phyloP scores from a whole-genome alignment of 148 eudicot genomes.

The Euryodendron excelsum region DNA sequence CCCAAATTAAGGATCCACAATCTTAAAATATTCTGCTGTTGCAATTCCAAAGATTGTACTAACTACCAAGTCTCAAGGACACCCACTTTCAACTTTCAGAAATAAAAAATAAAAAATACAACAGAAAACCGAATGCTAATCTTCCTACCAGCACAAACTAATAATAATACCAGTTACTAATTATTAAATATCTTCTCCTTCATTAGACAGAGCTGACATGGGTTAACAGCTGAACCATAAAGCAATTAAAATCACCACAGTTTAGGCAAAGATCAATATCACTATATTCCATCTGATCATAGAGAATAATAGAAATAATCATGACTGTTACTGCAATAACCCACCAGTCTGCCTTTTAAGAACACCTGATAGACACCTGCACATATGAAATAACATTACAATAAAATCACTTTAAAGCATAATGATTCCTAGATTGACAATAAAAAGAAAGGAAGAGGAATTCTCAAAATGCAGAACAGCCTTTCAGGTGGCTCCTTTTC shows the following conservation, averaged over 20 bases:
- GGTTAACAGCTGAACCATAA: conserved; percentile 16
- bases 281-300: conserved; percentile 4
- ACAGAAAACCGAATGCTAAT: conserved; percentile 6
- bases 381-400: background rate
- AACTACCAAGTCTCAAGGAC: background rate
- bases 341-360: conserved; percentile 16
- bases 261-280: conserved; percentile 17
- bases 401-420: conserved; percentile 10
- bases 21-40: background rate
- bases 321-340: conserved; percentile 9
- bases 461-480: conserved; percentile 19
- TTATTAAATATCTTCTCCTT: too few species aligned
- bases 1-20: background rate
- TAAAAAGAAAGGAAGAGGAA: conserved; percentile 5
- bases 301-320: conserved; percentile 12
- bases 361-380: conserved; percentile 20
- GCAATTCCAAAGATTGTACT: background rate
- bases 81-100: background rate
- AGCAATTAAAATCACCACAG: conserved; percentile 1
- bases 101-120: too few species aligned
- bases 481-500: background rate
- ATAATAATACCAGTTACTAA: background rate
- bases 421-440: conserved; percentile 14
- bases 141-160: background rate
- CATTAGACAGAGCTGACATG: background rate